phyloP scores from a whole-genome alignment of 768 basidiomycete species.

The Podaxis carcinomalis region DNA sequence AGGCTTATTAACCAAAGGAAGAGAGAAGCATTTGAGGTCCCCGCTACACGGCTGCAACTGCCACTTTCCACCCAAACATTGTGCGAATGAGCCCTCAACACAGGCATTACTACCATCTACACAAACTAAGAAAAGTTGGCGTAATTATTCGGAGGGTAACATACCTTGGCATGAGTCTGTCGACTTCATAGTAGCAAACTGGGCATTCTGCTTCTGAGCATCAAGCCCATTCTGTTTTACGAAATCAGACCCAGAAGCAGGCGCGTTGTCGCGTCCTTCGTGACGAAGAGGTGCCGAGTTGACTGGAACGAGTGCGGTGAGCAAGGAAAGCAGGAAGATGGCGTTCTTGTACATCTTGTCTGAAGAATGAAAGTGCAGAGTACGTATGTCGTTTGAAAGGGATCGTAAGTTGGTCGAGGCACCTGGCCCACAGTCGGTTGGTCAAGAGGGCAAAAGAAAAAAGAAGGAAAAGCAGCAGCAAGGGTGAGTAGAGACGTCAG shows the following conservation, averaged over 20 bases:
- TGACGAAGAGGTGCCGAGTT: conserved; percentile 3
- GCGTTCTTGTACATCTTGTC: conserved; percentile 17
- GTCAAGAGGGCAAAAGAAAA: conserved; percentile 11
- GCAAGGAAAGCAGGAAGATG: conserved; percentile 17
- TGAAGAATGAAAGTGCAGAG: conserved; percentile 1
- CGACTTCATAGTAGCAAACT: conserved; percentile 40
- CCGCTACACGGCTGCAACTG: conserved; percentile 28
- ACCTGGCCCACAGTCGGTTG: conserved; percentile 19
- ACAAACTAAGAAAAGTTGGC: conserved; percentile 6
- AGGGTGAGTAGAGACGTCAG: not conserved
- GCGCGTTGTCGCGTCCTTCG: conserved; percentile 18
- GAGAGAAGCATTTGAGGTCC: conserved; percentile 38
- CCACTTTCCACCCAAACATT: conserved; percentile 40
- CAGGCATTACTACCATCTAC: conserved; percentile 37
- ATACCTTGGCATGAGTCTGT: conserved; percentile 44
- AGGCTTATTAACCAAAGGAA: conserved; percentile 43
- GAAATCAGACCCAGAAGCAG: conserved; percentile 17
- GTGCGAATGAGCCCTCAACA: conserved; percentile 35
- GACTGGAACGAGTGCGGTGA: conserved; percentile 26
- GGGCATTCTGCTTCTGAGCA: conserved; percentile 44
- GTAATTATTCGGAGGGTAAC: conserved; percentile 12
- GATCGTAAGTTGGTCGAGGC: conserved; percentile 19
- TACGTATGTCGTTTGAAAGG: conserved; percentile 9
- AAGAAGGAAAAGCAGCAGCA: conserved; percentile 6
- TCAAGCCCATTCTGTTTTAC: conserved; percentile 41